Base-by-base conservation (phyloP, 495 filamentous ascomycete species). In the Talaromyces trachyspermus region DNA sequence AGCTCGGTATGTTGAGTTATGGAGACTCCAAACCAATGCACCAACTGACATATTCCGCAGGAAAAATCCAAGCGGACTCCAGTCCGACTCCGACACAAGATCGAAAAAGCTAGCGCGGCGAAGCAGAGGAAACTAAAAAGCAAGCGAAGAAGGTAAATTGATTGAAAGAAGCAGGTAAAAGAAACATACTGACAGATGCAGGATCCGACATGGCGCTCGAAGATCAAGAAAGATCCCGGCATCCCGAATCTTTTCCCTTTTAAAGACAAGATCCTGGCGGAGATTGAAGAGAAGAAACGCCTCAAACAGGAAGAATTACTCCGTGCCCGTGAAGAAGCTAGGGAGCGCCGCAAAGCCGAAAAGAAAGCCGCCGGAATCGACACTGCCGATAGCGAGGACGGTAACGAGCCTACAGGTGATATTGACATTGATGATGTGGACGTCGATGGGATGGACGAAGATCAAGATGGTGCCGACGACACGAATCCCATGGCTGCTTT, bases 181-280 rank as follows among this genome's bases (percentile, higher is more conserved):
- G 19, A 2, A 43, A 22, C 2, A 17, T 54, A 33, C 48, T 53
- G 18, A 50, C 32, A 39, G 14, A 33, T 22, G 42, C 54, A 83
- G 81, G 94, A 96, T 65, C 94, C 94, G 15, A 79, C 95, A 84
- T 95, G 91, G 84, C 79, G 82, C 49, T 91, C 86, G 53, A 84
- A 86, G 62, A 62, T 95, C 49, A 96, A 95, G 79, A 97, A 97
- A 68, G 91, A 95, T 62, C 89, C 89, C 29, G 91, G 91, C 48
- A 96, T 98, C 43, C 92, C 92, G 41, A 98, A 95, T 60, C 76
- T 95, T 20, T 98, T 95, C 69, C 92, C 92, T 10, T 95, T 90
- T 77, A 98, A 98, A 70, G 94, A 96, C 58, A 88, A 85, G 70
- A 77, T 98, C 15, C 75, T 98, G 35, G 79, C 87, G 22, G 88